Evolutionary conservation across 495 filamentous ascomycete species (phyloP), one percentile per base, ranked within the genome.

Genomic region (Ascodesmis nigricans): DNA sequence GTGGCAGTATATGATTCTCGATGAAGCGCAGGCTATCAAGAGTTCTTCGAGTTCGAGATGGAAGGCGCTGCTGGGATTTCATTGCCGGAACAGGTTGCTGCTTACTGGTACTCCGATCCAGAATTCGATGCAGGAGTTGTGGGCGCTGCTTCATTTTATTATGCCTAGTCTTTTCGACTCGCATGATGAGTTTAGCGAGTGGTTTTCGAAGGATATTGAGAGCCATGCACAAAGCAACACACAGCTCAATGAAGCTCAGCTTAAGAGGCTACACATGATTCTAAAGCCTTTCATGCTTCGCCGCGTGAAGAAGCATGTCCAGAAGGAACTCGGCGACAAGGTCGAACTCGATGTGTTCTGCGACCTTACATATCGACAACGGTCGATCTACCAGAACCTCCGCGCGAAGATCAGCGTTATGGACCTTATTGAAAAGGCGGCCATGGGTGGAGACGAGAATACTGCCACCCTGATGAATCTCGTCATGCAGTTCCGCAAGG

Each of bases 1-100:
- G 43, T 97, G 87, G 87, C 87, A 97, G 58, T 97, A 95, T 57
- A 97, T 97, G 87, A 91, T 97, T 49, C 66, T 97, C 21, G 87
- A 97, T 47, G 87, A 97, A 55, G 87, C 87, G 13, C 87, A 97
- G 52, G 87, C 87, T 31, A 97, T 97, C 69, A 97, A 97, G 61
- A 92, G 82, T 33, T 93, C 90, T 9, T 69, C 76, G 44, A 92
- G 82, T 57, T 90, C 83, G 3, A 71, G 87, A 46, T 97, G 87
- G 87, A 97, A 95, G 65, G 78, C 73, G 43, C 56, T 97, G 41
- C 62, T 97, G 13, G 78, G 80, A 10, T 93, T 95, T 61, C 75
- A 80, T 50, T 97, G 84, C 56, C 78, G 87, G 26, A 97, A 97
- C 55, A 76, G 87, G 38, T 69, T 97, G 5, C 60, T 97, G 25